phyloP scores from a whole-genome alignment of 345 rosid genomes.

The Brassica carinata region DNA sequence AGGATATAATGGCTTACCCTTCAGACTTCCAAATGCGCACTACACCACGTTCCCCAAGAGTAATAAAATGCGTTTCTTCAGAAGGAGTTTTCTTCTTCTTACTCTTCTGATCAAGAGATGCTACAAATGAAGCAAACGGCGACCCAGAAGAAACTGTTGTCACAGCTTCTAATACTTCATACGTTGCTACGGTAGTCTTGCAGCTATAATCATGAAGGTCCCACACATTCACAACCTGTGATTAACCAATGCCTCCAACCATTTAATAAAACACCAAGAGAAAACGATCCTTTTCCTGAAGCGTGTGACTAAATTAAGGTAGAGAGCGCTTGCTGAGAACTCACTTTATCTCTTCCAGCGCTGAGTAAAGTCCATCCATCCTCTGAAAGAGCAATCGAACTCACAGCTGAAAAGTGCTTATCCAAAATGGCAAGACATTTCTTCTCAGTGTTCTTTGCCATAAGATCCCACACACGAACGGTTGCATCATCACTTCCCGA shows the following conservation, averaged over 20 bases:
- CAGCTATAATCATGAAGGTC: constrained; percentile 75
- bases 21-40: constrained; percentile 84
- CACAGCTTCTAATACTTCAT: constrained; percentile 81
- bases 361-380: constrained; percentile 82
- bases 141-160: constrained; percentile 58
- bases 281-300: neutral
- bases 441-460: constrained; percentile 64
- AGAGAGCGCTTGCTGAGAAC: constrained; percentile 9
- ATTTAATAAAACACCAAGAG: neutral
- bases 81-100: constrained; percentile 49
- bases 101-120: constrained; percentile 45
- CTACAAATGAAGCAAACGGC: constrained; percentile 51
- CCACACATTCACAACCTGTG: constrained; percentile 93
- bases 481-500: constrained; percentile 92
- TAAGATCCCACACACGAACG: constrained; percentile 85
- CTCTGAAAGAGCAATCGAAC: constrained; percentile 73
- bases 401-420: constrained; percentile 84
- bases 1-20: constrained; percentile 52
- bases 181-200: constrained; percentile 76
- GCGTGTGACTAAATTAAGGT: neutral
- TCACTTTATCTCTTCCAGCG: constrained; percentile 93
- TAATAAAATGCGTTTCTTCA: constrained; percentile 54
- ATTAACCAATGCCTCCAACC: constrained; percentile 28
- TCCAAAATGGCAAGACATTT: constrained; percentile 70
- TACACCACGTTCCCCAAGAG: constrained; percentile 90